A percentile compares a stretch with the other conserved stretches of the same genome.
Evolutionary conservation across 2,329 filamentous ascomycete species (phyloP).

Genomic region (Talaromyces sp.): DNA sequence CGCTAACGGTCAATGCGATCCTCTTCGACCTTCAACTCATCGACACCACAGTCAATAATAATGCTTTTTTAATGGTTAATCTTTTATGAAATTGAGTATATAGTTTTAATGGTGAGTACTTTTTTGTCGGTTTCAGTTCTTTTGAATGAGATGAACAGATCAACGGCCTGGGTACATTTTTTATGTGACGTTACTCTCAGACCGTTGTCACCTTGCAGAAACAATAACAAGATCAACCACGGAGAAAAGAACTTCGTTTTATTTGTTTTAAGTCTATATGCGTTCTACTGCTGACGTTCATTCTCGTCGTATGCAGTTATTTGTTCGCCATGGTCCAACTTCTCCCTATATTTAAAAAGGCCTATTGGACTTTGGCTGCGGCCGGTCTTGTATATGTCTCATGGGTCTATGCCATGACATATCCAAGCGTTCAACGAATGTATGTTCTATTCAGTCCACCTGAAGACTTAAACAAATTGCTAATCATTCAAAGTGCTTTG

Average conservation of each 20-base stretch:
- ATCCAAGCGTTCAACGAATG: conserved; percentile 73
- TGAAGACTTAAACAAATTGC: background rate
- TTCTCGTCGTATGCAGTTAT: background rate
- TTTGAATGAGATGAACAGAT: background rate
- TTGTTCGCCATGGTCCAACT: conserved; percentile 28
- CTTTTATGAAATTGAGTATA: background rate
- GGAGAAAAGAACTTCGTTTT: background rate
- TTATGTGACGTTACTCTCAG: background rate
- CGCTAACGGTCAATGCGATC: background rate
- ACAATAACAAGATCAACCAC: background rate
- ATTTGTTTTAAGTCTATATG: background rate
- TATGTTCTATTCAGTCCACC: conserved; percentile 42
- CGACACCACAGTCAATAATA: background rate
- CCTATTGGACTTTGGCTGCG: conserved; percentile 52
- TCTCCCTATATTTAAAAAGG: conserved; percentile 44
- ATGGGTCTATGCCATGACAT: conserved; percentile 60
- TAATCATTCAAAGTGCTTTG: conserved; percentile 54
- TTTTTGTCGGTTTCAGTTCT: background rate
- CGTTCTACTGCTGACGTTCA: background rate
- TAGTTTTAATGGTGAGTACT: background rate
- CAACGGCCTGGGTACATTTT: background rate
- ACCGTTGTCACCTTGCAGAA: background rate
- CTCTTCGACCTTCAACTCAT: background rate
- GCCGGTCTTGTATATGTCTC: conserved; percentile 60
- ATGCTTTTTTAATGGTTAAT: background rate